Evolutionary conservation across 2,329 filamentous ascomycete species (phyloP), one percentile per base, ranked within the genome.

Genomic region (Exophiala oligosperma): DNA sequence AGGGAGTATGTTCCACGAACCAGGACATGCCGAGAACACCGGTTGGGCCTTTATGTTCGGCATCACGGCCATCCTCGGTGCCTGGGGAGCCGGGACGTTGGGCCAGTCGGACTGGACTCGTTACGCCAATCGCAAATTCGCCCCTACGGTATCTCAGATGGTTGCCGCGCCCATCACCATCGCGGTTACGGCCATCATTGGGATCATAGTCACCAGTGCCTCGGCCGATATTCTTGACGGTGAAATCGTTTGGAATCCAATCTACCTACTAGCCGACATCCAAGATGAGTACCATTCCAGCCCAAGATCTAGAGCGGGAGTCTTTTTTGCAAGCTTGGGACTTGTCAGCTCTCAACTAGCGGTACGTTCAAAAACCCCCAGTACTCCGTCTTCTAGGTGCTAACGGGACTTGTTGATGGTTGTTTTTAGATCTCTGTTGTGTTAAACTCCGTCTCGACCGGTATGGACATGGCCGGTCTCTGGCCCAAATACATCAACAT

Each of bases 401-500:
- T 17, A 17, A 17, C 17, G 17, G 17, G 17, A 17, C 17, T 17
- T 17, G 17, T 17, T 17, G 17, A 17, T 17, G 17, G 17, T 17
- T 17, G 26, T 17, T n/a, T 9, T 12, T 38, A 66, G 63, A 64
- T 67, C 40, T 71, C 70, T 59, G 70, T 74, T 8, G 73, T 79
- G 40, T 72, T 78, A 52, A 83, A 83, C 63, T 76, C 76, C 1
- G 73, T 81, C 56, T 76, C 76, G 0, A 73, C 75, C 2, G 82
- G 82, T 4, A 83, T 85, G 73, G 83, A 85, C 64, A 70, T 84
- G 49, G 76, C 81, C 0, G 79, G 77, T 1, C 68, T 84, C 0
- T 78, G 77, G 57, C 81, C 81, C 0, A 74, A 72, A 41, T 84
- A 78, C 60, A 77, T 85, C 69, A 83, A 82, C 66, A 84, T 84